Percentiles rank a stretch among this genome's conserved stretches.
Conservation (phyloP, 257 asterid genomes). For the Scutellaria barbata region DNA sequence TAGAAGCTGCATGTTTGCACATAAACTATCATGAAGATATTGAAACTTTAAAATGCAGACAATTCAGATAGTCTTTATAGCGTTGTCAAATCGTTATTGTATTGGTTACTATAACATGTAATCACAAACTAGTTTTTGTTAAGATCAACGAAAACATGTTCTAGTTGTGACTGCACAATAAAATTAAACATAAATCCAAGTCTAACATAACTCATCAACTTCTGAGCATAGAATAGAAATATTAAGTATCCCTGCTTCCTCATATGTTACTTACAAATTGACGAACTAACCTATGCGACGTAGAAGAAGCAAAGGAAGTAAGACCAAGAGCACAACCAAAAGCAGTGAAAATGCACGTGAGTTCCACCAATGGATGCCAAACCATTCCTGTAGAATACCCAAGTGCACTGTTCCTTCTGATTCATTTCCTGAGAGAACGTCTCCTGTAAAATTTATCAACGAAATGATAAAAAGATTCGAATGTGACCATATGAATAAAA, state of each 20-base stretch:
- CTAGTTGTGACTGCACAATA: background rate
- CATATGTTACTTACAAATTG: background rate
- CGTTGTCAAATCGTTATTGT: background rate
- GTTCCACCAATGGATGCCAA: slow-evolving; percentile 94
- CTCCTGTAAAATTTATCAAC: slow-evolving; percentile 58
- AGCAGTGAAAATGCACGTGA: slow-evolving; percentile 75
- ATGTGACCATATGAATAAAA: slow-evolving; percentile 6
- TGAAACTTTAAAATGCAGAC: background rate
- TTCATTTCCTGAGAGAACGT: slow-evolving; percentile 83
- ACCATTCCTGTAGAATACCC: slow-evolving; percentile 95
- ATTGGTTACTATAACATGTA: background rate
- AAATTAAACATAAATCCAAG: background rate
- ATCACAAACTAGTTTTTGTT: background rate
- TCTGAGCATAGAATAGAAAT: background rate
- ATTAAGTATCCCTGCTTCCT: background rate
- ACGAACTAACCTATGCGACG: slow-evolving; percentile 82
- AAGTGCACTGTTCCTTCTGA: slow-evolving; percentile 77
- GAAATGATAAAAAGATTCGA: slow-evolving; percentile 14
- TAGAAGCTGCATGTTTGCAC: background rate
- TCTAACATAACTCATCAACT: background rate
- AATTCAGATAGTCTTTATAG: background rate
- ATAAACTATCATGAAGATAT: background rate
- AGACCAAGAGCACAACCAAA: slow-evolving; percentile 69
- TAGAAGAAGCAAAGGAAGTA: slow-evolving; percentile 81
- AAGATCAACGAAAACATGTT: background rate